Evolutionary conservation across 164 flowering plant species (phyloP), one percentile per base, ranked within the genome.

Genomic region (Vitis rotundifolia): DNA sequence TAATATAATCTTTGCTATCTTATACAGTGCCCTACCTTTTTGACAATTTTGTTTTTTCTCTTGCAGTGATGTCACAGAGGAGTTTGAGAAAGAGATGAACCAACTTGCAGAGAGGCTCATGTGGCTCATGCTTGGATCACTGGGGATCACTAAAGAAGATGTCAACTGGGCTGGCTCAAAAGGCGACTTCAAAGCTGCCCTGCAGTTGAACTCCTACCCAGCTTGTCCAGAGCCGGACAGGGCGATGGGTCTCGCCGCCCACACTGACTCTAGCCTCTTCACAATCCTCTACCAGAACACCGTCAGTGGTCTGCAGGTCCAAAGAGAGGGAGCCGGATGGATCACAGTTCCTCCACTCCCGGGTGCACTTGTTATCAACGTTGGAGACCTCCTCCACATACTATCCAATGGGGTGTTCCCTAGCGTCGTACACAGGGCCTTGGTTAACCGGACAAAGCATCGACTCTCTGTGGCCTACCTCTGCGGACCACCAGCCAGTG

Each of bases 221-320:
- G 79, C 87, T 8, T 95, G 99, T 73, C 99, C 98, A 1, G 91
- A 93, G 58, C 99, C 99, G 14, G 88, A 80, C 28, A 85, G 89
- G 61, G 98, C 98, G 77, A 95, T 95, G 98, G 98, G 99, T 14
- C 80, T 95, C 1, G 97, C 94, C 0, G 85, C 95, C 11, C 99
- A 95, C 77, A 95, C 99, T 0, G 99, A 95, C 76, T 88, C 99
- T 0, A 83, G 93, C 73, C 82, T 93, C 44, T 79, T 95, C 71
- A 93, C 99, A 15, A 80, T 95, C 68, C 89, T 95, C 37, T 79
- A 91, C 87, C 99, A 95, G 71, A 86, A 77, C 82, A 82, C 64
- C 76, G 88, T 80, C 2, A 87, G 84, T 44, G 99, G 99, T n/a
- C 75, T 95, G 13, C 97, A 95, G 59, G 91, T 89, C 29, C 75